Base-by-base conservation (phyloP, 306 rosid species). In the Cucurbita maxima region DNA sequence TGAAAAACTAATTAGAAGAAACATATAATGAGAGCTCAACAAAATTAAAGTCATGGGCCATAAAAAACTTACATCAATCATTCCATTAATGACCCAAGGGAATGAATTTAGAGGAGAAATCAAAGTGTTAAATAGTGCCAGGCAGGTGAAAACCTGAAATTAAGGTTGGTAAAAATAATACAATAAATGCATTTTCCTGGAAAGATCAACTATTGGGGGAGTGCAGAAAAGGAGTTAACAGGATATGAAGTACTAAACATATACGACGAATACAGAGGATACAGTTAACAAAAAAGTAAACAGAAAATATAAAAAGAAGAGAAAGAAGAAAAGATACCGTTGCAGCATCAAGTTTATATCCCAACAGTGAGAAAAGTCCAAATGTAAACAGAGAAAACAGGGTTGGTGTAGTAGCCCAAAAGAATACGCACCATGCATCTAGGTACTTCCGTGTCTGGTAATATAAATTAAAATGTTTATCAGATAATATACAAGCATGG, bases 341-440 rank as follows among this genome's bases (percentile, higher is more conserved):
- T 70, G 98, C 98, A 78, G 97, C 98, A 83, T 93, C 97, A 76
- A 93, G 92, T 78, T 85, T 90, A 83, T 93, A 80, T 63, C 98
- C 98, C 96, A 83, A 86, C 83, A 93, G 77, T 74, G 88, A 77
- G 79, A 77, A 90, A 80, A 93, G 94, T 60, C 97, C 98, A 79
- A 93, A 93, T 80, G 98, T 93, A 85, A 57, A 90, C 75, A 93
- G 86, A 73, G 97, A 90, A 84, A 90, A 93, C 59, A 93, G 94
- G 15, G 92, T 85, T 55, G 98, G 98, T 15, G 98, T 93, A 58
- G 96, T 89, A 41, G 98, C 98, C 98, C 98, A 93, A 84, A 93
- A 93, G 85, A 93, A 93, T 71, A 93, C 97, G 57, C 98, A 93
- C 98, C 98, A 93, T 13, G 98, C 98, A 81, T 93, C 98, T 80